Evolutionary conservation across 306 rosid species (phyloP).

Genomic region (Corylus avellana): DNA sequence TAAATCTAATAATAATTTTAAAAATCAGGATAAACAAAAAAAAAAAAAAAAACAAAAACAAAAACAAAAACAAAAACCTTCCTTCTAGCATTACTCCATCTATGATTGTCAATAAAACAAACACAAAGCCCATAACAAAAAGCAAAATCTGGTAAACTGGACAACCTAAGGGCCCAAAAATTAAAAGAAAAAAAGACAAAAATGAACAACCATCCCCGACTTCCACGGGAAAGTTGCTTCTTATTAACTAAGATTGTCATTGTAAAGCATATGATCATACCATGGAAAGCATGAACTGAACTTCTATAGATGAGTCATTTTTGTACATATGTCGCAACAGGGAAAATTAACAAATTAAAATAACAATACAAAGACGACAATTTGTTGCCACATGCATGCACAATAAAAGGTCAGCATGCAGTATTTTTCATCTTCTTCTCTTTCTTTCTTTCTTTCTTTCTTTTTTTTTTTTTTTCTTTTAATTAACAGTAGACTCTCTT

Average conservation of each 20-base stretch:
- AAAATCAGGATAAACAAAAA: no score
- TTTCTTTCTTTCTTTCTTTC: slow-evolving; percentile 27
- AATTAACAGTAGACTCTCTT: neutral
- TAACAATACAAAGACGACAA: slow-evolving; percentile 9
- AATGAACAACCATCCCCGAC: neutral
- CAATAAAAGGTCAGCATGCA: slow-evolving; percentile 69
- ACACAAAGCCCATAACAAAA: neutral
- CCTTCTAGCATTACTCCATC: neutral
- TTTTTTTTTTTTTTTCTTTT: neutral
- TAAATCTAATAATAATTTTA: no score
- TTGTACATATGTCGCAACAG: slow-evolving; percentile 6
- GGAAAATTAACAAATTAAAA: neutral
- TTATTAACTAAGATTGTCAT: no score
- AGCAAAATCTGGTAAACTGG: neutral
- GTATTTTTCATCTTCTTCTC: slow-evolving; percentile 28
- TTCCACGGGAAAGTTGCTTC: neutral
- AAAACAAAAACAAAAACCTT: no score
- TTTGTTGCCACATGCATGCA: slow-evolving; percentile 53
- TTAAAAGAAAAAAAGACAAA: neutral
- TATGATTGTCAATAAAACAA: neutral
- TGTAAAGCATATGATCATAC: neutral
- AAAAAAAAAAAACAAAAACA: no score
- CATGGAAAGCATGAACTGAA: neutral
- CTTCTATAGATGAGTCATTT: neutral
- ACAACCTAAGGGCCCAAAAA: neutral